These are phyloP conservation scores for Diaporthe longicolla DNA, from an alignment of 2,329 filamentous ascomycete species.

Conservation along the genomic window DNA sequence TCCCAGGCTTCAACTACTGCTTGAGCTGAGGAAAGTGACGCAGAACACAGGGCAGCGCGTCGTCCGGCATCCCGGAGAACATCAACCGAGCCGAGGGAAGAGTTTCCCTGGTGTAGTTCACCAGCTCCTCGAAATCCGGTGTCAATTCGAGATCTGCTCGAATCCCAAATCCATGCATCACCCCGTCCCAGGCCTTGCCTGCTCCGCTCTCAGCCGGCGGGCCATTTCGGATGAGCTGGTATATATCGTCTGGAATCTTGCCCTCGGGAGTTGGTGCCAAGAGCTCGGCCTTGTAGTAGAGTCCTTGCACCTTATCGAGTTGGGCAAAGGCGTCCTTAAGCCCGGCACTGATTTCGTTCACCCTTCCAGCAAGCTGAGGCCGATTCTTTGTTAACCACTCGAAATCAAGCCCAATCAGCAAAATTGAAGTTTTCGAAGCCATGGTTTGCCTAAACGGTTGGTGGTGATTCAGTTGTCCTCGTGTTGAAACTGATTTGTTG, in stretches of 20 bases:
- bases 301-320: background rate
- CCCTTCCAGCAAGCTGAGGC: background rate
- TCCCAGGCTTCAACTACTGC: background rate
- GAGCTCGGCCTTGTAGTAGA: background rate
- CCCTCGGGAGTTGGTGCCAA: background rate
- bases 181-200: background rate
- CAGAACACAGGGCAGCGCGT: constrained; percentile 2
- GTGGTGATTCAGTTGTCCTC: too few relatives aligned
- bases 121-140: background rate
- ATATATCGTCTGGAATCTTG: background rate
- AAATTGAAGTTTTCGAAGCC: background rate
- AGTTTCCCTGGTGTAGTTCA: background rate
- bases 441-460: background rate
- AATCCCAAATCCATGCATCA: background rate
- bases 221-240: constrained; percentile 4
- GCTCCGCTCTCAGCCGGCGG: background rate
- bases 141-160: background rate
- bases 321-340: background rate
- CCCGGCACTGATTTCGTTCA: background rate
- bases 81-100: background rate
- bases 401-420: background rate
- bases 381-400: background rate
- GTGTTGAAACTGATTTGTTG: background rate
- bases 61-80: background rate
- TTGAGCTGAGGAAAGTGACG: constrained; percentile 1